Base-by-base conservation (phyloP, 495 filamentous ascomycete genomes). In the Penicillium chermesinum region DNA sequence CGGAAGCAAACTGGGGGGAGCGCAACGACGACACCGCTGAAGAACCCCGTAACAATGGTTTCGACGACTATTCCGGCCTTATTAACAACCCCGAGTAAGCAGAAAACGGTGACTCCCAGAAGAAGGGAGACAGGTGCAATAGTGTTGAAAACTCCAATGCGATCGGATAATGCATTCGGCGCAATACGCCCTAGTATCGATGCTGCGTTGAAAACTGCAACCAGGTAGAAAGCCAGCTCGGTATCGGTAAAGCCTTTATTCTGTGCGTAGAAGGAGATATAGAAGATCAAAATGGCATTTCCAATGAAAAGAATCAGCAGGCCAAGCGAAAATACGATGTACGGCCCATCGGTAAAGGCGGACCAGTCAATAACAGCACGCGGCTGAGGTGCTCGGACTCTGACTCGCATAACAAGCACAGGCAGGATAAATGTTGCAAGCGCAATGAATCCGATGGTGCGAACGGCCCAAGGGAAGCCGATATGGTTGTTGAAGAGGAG, bases 31-130 rank as follows among this genome's bases (percentile, higher is more conserved):
- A 55, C 59, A 1, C 72, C 62, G 35, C 63, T 61, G 54, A 69
- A 66, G 20, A 86, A 83, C 0, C 84, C 84, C 54, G 81, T 85
- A 0, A 84, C 53, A 2, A 70, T 33, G 3, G 61, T 50, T 17
- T 66, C 61, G 3, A 63, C 61, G 12, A 76, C 52, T 18, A 74
- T 52, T 2, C 63, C 64, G 3, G 52, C 57, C n/a, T 57, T 35
- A 15, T 55, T 52, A n/a, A n/a, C n/a, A n/a, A n/a, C n/a, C n/a
- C n/a, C n/a, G n/a, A n/a, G n/a, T n/a, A n/a, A n/a, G 33, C 61
- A 19, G n/a, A 44, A 10, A 35, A 39, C 12, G 48, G 7, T 17
- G 9, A 19, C n/a, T 3, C 2, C n/a, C 2, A 40, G 13, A 3
- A 13, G 6, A 12, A 40, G 38, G 14, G 13, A 3, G n/a, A 13